Evolutionary conservation across 2,329 filamentous ascomycete genomes (phyloP), one percentile per base, ranked within the genome.

Genomic region (Apiospora aurea): DNA sequence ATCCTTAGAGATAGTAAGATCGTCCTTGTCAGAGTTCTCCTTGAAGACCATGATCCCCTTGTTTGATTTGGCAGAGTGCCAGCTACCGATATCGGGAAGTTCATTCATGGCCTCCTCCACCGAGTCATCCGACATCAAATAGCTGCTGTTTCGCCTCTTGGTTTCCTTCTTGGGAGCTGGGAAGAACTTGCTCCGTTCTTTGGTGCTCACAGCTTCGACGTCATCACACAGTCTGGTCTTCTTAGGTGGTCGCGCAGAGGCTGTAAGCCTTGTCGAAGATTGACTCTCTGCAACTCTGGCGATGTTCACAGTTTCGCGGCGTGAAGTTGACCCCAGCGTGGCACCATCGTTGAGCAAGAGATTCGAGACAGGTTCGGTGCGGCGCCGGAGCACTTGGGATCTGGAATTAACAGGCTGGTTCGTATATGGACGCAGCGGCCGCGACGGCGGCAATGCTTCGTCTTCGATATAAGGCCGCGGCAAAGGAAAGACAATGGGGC

Each of bases 401-500:
- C 83, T 82, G 18, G 79, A 81, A 47, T 73, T 74, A 72, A 72
- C 5, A 38, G 41, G 38, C 72, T 69, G 57, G 73, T 77, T 61
- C 70, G 80, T 71, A 71, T 83, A 82, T 0, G 76, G 75, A 6
- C 82, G 80, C 18, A 76, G 69, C 21, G 75, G 69, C 5, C 70
- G 71, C 24, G 77, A 73, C 2, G 76, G 69, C 5, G 71, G 69
- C 61, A 69, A 67, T 67, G 74, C 64, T 43, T 79, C 75, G 5
- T 80, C 81, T 4, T 87, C 83, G 34, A 90, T 75, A 74, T 91
- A 91, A 1, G 89, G 89, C 53, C 89, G 82, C 0, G 89, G 89
- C 10, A 91, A 81, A 2, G 89, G 89, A 72, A 89, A 90, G 0
- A 91, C 87, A 1, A 88, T 85, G 2, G 88, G 87, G 6, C 85